Evolutionary conservation across 2,329 filamentous ascomycete species (phyloP).

Genomic region (Diaporthe caulivora): DNA sequence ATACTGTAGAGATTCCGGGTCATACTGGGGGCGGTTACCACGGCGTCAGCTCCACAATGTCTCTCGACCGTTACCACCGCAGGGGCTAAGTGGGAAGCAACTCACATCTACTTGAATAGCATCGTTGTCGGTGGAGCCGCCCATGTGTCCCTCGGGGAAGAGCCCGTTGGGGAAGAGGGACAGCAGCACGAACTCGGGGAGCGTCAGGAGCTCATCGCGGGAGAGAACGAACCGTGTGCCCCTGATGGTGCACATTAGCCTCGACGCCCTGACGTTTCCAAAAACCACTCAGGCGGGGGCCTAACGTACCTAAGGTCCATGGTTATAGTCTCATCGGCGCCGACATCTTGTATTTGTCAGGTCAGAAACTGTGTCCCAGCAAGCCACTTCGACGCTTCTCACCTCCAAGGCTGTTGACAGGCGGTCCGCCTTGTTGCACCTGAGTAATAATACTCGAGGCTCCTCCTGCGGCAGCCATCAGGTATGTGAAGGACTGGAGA

Average conservation of each 20-base stretch:
- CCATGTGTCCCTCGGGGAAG: slow-evolving; percentile 96
- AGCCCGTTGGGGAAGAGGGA: slow-evolving; percentile 99
- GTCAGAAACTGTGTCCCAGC: slow-evolving; percentile 41
- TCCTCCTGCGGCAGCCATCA: slow-evolving; percentile 98
- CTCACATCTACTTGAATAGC: slow-evolving; percentile 94
- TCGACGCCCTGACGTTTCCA: background rate
- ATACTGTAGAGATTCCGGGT: slow-evolving; percentile 95
- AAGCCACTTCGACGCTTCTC: slow-evolving; percentile 47
- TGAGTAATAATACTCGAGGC: slow-evolving; percentile 99
- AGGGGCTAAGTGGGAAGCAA: slow-evolving; percentile 35
- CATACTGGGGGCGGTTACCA: slow-evolving; percentile 75
- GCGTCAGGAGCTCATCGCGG: slow-evolving; percentile 91
- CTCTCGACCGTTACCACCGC: slow-evolving; percentile 39
- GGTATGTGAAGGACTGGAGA: slow-evolving; percentile 90
- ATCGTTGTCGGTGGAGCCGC: slow-evolving; percentile 90
- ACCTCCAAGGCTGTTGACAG: slow-evolving; percentile 92
- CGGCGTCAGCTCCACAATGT: background rate
- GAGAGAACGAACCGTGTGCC: slow-evolving; percentile 95
- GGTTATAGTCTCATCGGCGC: slow-evolving; percentile 92
- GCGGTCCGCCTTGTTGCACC: slow-evolving; percentile 92
- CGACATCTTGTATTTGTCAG: slow-evolving; percentile 71
- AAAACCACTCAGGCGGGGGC: background rate
- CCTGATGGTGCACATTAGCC: slow-evolving; percentile 59
- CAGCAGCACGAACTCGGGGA: slow-evolving; percentile 96
- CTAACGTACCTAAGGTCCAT: slow-evolving; percentile 86